These are phyloP conservation scores for Zangia roseola DNA, from an alignment of 768 basidiomycete genomes.

Conservation along the genomic window DNA sequence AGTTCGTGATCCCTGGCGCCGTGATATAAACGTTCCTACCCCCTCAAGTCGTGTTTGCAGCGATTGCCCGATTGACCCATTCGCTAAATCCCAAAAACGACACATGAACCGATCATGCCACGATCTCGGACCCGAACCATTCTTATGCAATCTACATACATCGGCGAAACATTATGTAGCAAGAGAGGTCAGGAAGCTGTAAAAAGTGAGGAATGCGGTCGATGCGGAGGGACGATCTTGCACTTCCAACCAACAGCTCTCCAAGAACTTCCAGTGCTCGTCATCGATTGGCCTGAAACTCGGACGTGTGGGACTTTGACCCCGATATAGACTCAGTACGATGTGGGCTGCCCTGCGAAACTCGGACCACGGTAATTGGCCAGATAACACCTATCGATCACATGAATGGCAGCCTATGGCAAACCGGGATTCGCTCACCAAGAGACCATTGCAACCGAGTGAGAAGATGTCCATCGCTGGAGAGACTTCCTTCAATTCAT, in stretches of 20 bases:
- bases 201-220: slow-evolving; percentile 11
- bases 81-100: no score
- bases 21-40: no score
- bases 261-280: slow-evolving; percentile 8
- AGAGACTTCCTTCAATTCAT: background rate
- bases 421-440: background rate
- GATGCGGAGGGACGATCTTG: slow-evolving; percentile 13
- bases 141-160: no score
- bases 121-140: no score
- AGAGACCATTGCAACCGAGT: slow-evolving; percentile 12
- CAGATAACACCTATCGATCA: slow-evolving; percentile 11
- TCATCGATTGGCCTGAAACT: slow-evolving; percentile 2
- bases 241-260: slow-evolving; percentile 9
- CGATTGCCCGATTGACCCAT: no score
- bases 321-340: background rate
- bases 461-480: slow-evolving; percentile 10
- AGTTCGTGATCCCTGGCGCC: no score
- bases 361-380: slow-evolving; percentile 13
- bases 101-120: no score
- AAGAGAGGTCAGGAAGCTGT: slow-evolving; percentile 4
- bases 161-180: background rate
- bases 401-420: background rate
- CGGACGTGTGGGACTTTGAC: slow-evolving; percentile 8
- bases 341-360: slow-evolving; percentile 6
- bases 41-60: no score